Evolutionary conservation across 257 asterid genomes (phyloP).

Genomic region (Solanum ossicruentum): DNA sequence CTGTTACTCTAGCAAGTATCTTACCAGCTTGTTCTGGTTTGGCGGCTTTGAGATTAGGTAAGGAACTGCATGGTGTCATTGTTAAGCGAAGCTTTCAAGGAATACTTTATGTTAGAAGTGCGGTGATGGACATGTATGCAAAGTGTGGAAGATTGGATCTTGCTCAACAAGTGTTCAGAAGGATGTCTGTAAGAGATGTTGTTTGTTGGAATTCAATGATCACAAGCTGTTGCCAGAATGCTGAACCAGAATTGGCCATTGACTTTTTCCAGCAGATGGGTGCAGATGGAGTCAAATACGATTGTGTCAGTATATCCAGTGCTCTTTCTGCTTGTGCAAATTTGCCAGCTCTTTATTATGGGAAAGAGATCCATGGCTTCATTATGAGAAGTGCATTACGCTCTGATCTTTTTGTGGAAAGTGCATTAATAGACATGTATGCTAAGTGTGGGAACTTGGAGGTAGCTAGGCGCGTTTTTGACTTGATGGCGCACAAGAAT

Average conservation of each 20-base stretch:
- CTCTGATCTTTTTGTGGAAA: constrained; percentile 38
- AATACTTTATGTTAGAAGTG: constrained; percentile 60
- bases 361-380: constrained; percentile 69
- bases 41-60: constrained; percentile 44
- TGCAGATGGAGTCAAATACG: constrained; percentile 40
- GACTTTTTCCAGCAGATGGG: constrained; percentile 58
- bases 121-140: constrained; percentile 77
- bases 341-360: constrained; percentile 47
- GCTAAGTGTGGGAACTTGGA: constrained; percentile 76
- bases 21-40: constrained; percentile 85
- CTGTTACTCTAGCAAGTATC: constrained; percentile 70
- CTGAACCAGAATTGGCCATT: constrained; percentile 59
- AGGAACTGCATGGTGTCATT: constrained; percentile 58
- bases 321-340: constrained; percentile 72
- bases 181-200: constrained; percentile 46
- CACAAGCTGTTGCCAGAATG: constrained; percentile 58
- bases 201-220: constrained; percentile 84
- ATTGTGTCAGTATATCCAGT: constrained; percentile 68
- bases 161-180: constrained; percentile 34
- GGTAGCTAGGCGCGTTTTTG: constrained; percentile 42
- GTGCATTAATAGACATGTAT: constrained; percentile 71
- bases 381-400: constrained; percentile 37
- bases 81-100: constrained; percentile 44
- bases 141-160: constrained; percentile 76
- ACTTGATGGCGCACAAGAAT: constrained; percentile 39